A percentile compares a stretch with the other conserved stretches of the same genome.
Conservation (phyloP, 805 yeast genomes). For the Wickerhamomyces bisporus region DNA sequence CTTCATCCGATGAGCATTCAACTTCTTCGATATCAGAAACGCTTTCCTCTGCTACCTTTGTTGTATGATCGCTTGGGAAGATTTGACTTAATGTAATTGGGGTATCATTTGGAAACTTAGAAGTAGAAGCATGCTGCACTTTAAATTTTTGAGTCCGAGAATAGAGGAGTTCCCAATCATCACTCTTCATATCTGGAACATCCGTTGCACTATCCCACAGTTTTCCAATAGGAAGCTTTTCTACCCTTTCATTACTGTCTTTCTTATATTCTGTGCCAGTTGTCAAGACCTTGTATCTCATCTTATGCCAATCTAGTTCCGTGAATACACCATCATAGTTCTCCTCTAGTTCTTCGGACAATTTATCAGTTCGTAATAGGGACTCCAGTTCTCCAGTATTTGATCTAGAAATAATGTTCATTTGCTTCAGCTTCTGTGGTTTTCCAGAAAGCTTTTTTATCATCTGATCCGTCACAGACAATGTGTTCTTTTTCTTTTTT, state of each 20-base stretch:
- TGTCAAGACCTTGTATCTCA: too few species aligned
- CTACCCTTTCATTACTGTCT: too few species aligned
- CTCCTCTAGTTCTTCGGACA: not conserved
- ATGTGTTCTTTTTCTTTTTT: constrained; percentile 1
- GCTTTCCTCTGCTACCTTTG: not conserved
- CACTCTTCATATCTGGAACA: not conserved
- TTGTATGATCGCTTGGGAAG: not conserved
- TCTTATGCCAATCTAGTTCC: too few species aligned
- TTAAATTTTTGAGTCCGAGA: not conserved
- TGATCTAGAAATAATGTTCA: not conserved
- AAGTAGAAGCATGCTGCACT: not conserved
- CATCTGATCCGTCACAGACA: constrained; percentile 9
- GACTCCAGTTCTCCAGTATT: not conserved
- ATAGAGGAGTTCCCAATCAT: not conserved
- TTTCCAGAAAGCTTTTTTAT: constrained; percentile 12
- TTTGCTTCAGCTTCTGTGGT: constrained; percentile 6
- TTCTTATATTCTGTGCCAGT: too few species aligned
- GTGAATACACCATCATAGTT: too few species aligned
- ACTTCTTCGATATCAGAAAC: not conserved
- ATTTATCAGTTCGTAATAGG: not conserved
- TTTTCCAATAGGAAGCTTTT: too few species aligned
- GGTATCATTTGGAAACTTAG: not conserved
- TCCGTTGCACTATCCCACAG: not conserved
- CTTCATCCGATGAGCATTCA: constrained; percentile 1
- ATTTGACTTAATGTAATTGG: not conserved